Base-by-base conservation (phyloP, 345 rosid species). In the Sonneratia caseolaris region DNA sequence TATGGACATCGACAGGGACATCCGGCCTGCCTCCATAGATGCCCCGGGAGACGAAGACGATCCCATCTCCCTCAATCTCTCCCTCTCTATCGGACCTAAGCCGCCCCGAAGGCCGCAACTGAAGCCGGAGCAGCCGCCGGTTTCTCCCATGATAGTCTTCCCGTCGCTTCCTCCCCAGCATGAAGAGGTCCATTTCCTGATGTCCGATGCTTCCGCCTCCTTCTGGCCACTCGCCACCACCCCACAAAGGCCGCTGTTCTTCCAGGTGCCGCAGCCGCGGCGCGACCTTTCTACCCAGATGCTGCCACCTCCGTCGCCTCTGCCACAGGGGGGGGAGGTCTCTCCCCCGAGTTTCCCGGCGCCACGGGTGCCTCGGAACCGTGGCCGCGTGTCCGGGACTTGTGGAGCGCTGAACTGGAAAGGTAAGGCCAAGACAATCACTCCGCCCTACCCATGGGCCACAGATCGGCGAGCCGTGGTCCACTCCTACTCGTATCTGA, bases 401-500 rank as follows among this genome's bases (percentile, higher is more conserved):
- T 38, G 19, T 0, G 59, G 11, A 9, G 3, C n/a, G 36, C 67
- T 13, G 24, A 43, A 13, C 62, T 35, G 32, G 69, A 70, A 24
- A 7, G 85, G 83, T 35, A 84, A 77, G 64, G 64, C 71, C n/a
- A 80, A 81, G 22, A 76, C 64, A 7, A 80, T 89, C 1, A 73
- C 79, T 0, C 77, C 84, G 5, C 89, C 90, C n/a, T 86, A 42
- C 69, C 91, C 89, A 0, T 91, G 98, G 98, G 91, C 97, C 21
- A 86, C 89, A 1, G 76, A 71, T 1, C 40, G 42, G 14, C 82
- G 90, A 13, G 97, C 91, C 69, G 73, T 38, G 14, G 84, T 91
- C 18, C 83, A 83, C 8, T 79, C 72, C 51, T 19, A 90, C 19
- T 77, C 72, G 24, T 47, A 78, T 66, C 79, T 94, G 42, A 53